Conservation (phyloP, 1,139 yeast species). For the Magnusiomyces magnusii region DNA sequence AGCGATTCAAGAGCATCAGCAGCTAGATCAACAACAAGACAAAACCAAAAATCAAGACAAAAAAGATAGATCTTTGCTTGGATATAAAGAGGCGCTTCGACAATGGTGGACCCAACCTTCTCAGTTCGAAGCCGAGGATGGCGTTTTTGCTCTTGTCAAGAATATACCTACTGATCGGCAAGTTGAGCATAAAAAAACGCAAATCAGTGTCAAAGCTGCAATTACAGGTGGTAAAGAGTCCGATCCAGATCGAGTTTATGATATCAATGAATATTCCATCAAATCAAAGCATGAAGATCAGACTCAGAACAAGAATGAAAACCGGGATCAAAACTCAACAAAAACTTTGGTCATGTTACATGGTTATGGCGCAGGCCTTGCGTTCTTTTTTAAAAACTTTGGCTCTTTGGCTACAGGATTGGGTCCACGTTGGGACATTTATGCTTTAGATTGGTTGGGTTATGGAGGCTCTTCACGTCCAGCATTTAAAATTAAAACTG, state of each 20-base stretch:
- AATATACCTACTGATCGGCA: conserved; percentile 42
- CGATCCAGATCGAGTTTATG: neutral
- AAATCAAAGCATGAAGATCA: neutral
- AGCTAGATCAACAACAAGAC: neutral
- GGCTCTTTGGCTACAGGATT: conserved; percentile 36
- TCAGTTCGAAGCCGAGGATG: conserved; percentile 36
- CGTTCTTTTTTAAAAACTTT: conserved; percentile 71
- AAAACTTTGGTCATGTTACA: conserved; percentile 59
- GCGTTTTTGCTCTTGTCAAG: conserved; percentile 43
- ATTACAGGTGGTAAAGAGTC: conserved; percentile 1
- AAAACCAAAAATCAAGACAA: neutral
- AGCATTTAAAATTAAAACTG: conserved; percentile 31
- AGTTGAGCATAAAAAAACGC: conserved; percentile 18
- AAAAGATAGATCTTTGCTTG: conserved; percentile 17
- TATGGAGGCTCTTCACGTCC: conserved; percentile 74
- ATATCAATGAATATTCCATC: conserved; percentile 2
- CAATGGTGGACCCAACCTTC: conserved; percentile 40
- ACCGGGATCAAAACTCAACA: conserved; percentile 14
- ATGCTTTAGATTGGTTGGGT: conserved; percentile 69
- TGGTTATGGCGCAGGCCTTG: conserved; percentile 82
- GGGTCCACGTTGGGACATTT: conserved; percentile 35
- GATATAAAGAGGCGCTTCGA: conserved; percentile 34
- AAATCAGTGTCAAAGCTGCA: neutral
- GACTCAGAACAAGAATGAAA: no score
- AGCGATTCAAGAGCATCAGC: no score